Percentiles rank a stretch among this genome's conserved stretches.
These are phyloP conservation scores for Cyathus striatus DNA, from an alignment of 768 basidiomycete species.

Conservation along the genomic window DNA sequence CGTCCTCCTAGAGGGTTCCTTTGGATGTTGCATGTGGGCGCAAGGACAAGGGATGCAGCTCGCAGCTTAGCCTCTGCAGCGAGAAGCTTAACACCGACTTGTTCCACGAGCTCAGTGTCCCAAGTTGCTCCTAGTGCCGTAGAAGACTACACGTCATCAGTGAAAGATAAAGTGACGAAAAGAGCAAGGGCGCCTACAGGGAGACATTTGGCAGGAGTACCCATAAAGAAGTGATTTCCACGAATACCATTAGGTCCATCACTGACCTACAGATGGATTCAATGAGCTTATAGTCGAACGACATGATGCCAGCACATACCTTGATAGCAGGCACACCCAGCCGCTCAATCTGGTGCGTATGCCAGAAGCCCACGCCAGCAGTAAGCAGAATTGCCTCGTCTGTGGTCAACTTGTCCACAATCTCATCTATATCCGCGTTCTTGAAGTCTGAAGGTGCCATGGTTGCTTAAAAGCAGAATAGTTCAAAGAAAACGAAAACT, in stretches of 20 bases:
- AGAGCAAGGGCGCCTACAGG: constrained; percentile 39
- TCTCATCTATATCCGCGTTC: constrained; percentile 51
- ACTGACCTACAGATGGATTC: constrained; percentile 43
- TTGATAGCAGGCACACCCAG: constrained; percentile 71
- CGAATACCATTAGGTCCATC: constrained; percentile 77
- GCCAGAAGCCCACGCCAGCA: constrained; percentile 76
- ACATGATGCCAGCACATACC: constrained; percentile 22
- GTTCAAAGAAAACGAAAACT: too few relatives aligned
- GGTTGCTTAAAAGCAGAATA: too few relatives aligned
- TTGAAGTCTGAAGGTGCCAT: constrained; percentile 74
- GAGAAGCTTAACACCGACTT: constrained; percentile 59
- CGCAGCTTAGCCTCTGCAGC: constrained; percentile 69
- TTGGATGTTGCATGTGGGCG: constrained; percentile 83
- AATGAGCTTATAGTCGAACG: neutral
- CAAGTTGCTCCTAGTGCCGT: constrained; percentile 76
- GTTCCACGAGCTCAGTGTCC: constrained; percentile 59
- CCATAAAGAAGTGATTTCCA: constrained; percentile 77
- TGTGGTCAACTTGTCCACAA: constrained; percentile 62
- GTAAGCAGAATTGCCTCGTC: constrained; percentile 73
- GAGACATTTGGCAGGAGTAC: constrained; percentile 75
- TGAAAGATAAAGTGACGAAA: neutral
- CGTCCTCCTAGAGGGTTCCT: constrained; percentile 74
- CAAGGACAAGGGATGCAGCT: constrained; percentile 65
- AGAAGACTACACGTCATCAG: constrained; percentile 36
- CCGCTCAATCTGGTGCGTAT: constrained; percentile 59